A percentile compares a stretch with the other conserved stretches of the same genome.
Evolutionary conservation across 352 stramenopile genomes (phyloP).

Genomic region (Phytopythium cucurbitacearum): DNA sequence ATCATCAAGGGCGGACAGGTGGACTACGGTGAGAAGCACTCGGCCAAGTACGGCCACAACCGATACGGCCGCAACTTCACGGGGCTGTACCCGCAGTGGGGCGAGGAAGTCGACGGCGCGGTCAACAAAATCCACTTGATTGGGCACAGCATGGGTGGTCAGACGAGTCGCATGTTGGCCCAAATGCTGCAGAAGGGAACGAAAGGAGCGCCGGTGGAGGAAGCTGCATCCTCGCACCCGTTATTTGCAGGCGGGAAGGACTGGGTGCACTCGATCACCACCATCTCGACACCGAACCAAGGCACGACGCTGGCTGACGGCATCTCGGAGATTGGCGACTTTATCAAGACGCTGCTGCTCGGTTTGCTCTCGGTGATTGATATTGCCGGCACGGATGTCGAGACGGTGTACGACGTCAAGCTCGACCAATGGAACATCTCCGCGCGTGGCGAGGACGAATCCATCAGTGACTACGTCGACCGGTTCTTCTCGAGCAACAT

Average conservation of each 20-base stretch:
- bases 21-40: slow-evolving; percentile 45
- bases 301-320: slow-evolving; percentile 42
- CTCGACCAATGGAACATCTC: slow-evolving; percentile 52
- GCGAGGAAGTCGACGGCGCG: slow-evolving; percentile 29
- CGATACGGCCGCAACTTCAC: slow-evolving; percentile 38
- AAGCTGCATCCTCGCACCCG: slow-evolving; percentile 18
- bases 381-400: slow-evolving; percentile 20
- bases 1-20: slow-evolving; percentile 48
- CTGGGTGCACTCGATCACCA: slow-evolving; percentile 67
- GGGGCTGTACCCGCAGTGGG: slow-evolving; percentile 56
- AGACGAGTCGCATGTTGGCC: slow-evolving; percentile 66
- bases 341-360: slow-evolving; percentile 28
- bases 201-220: slow-evolving; percentile 26
- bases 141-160: slow-evolving; percentile 72
- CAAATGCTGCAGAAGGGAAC: slow-evolving; percentile 56
- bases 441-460: slow-evolving; percentile 22
- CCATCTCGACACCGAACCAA: slow-evolving; percentile 53
- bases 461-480: slow-evolving; percentile 24
- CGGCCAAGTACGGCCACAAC: slow-evolving; percentile 23
- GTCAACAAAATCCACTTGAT: slow-evolving; percentile 67
- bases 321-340: slow-evolving; percentile 30
- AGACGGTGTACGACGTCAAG: slow-evolving; percentile 41
- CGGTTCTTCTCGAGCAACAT: slow-evolving; percentile 30
- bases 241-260: slow-evolving; percentile 48
- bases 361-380: slow-evolving; percentile 19